phyloP scores from a whole-genome alignment of 495 filamentous ascomycete genomes.

The Penicillium salamii region DNA sequence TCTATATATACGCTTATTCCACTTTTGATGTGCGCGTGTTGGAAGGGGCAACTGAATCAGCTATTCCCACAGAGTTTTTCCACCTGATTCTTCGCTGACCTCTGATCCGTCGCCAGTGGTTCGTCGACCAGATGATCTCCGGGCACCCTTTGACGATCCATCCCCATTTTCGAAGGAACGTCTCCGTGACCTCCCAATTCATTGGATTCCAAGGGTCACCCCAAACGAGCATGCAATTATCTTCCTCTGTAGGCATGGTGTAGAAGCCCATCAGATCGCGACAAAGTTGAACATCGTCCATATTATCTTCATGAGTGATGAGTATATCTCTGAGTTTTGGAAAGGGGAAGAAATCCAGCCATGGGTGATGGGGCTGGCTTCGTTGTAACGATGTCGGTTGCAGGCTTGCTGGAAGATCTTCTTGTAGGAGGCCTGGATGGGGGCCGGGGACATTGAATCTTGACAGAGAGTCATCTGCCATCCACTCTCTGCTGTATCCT shows the following conservation, averaged over 20 bases:
- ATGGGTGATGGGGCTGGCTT: conserved; percentile 9
- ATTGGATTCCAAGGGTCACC: conserved; percentile 35
- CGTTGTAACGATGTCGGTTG: conserved; percentile 10
- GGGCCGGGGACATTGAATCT: not conserved
- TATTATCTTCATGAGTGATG: conserved; percentile 9
- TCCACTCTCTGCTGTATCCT: conserved; percentile 10
- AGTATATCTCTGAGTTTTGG: conserved; percentile 26
- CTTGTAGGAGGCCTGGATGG: not conserved
- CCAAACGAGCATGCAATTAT: conserved; percentile 36
- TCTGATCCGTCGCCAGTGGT: conserved; percentile 30
- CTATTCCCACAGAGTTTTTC: too few relatives aligned
- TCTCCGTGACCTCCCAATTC: conserved; percentile 38
- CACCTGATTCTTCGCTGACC: too few relatives aligned
- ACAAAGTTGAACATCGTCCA: conserved; percentile 9
- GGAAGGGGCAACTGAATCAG: too few relatives aligned
- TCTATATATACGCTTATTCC: too few relatives aligned
- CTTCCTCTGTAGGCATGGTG: not conserved
- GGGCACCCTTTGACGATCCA: conserved; percentile 38
- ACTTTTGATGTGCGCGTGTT: too few relatives aligned
- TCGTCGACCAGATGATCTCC: conserved; percentile 36
- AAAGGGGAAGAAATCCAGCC: conserved; percentile 28
- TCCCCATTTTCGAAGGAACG: conserved; percentile 34
- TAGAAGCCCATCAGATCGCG: not conserved
- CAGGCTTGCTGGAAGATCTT: not conserved
- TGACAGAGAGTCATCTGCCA: conserved; percentile 26